These are phyloP conservation scores for Arctostaphylos glauca DNA, from an alignment of 148 eudicot genomes.

Conservation along the genomic window DNA sequence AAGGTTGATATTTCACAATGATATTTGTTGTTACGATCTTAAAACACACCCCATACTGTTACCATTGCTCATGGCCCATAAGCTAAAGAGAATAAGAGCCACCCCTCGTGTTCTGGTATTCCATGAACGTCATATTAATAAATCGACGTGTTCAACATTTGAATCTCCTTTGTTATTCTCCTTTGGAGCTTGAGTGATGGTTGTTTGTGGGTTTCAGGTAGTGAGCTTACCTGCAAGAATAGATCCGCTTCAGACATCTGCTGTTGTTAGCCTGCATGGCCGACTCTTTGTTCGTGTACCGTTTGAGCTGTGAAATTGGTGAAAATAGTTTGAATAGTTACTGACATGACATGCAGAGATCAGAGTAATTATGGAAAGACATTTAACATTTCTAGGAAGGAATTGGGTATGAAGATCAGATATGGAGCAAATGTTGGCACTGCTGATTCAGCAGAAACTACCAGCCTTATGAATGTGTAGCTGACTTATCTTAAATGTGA, in stretches of 20 bases:
- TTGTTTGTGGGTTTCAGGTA: conserved; percentile 48
- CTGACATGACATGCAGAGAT: background rate
- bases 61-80: background rate
- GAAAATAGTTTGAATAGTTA: conserved; percentile 13
- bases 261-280: conserved; percentile 90
- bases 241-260: conserved; percentile 84
- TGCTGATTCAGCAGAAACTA: conserved; percentile 1
- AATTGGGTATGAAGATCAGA: background rate
- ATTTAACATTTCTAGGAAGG: conserved; percentile 2
- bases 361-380: background rate
- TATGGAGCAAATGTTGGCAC: background rate
- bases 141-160: background rate
- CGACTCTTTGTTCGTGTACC: conserved; percentile 89
- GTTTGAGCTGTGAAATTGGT: conserved; percentile 52
- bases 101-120: background rate
- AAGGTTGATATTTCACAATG: conserved; percentile 42
- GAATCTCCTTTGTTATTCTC: background rate
- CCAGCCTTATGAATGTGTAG: conserved; percentile 2
- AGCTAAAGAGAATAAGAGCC: background rate
- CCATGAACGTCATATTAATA: background rate
- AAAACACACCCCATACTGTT: background rate
- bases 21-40: background rate
- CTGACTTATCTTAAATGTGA: background rate
- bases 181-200: background rate
- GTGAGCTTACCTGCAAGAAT: conserved; percentile 73